These are phyloP conservation scores for Orobanche coerulescens DNA, from an alignment of 257 asterid species.

Conservation along the genomic window DNA sequence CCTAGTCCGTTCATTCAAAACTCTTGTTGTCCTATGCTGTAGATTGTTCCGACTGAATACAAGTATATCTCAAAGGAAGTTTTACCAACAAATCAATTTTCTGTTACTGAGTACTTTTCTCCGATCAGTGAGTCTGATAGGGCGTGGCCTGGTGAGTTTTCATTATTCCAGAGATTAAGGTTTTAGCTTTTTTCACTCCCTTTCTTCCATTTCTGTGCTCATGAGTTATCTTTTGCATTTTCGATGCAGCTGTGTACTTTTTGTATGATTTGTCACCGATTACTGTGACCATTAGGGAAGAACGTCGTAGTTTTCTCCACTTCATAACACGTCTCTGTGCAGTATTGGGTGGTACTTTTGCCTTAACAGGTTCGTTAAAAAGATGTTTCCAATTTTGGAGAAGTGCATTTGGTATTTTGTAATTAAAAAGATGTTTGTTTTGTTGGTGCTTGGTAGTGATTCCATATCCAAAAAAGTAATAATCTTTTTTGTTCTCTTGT, in stretches of 20 bases:
- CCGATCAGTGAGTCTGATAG: slow-evolving; percentile 65
- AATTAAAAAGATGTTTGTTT: too few species aligned
- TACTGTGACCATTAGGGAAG: slow-evolving; percentile 93
- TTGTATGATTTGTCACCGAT: slow-evolving; percentile 95
- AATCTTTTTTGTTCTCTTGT: too few species aligned
- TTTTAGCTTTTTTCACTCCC: not conserved
- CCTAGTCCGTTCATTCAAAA: slow-evolving; percentile 6
- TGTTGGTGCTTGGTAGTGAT: too few species aligned
- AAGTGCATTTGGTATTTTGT: too few species aligned
- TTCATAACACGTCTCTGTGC: slow-evolving; percentile 97
- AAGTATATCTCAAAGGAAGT: slow-evolving; percentile 75
- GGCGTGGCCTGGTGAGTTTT: slow-evolving; percentile 83
- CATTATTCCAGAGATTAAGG: slow-evolving; percentile 8
- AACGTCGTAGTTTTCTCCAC: slow-evolving; percentile 97
- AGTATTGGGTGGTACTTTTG: slow-evolving; percentile 96
- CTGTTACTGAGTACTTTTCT: slow-evolving; percentile 90
- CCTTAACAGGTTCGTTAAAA: slow-evolving; percentile 68
- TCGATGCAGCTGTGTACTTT: slow-evolving; percentile 79
- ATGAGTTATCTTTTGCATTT: slow-evolving; percentile 12
- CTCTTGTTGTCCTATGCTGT: slow-evolving; percentile 23
- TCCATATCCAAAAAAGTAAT: too few species aligned
- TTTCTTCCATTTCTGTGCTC: not conserved
- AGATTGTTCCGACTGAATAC: slow-evolving; percentile 98
- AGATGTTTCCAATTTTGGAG: too few species aligned
- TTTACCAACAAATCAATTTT: slow-evolving; percentile 87